phyloP scores from a whole-genome alignment of 352 stramenopile species.

The Globisporangium radiosum region DNA sequence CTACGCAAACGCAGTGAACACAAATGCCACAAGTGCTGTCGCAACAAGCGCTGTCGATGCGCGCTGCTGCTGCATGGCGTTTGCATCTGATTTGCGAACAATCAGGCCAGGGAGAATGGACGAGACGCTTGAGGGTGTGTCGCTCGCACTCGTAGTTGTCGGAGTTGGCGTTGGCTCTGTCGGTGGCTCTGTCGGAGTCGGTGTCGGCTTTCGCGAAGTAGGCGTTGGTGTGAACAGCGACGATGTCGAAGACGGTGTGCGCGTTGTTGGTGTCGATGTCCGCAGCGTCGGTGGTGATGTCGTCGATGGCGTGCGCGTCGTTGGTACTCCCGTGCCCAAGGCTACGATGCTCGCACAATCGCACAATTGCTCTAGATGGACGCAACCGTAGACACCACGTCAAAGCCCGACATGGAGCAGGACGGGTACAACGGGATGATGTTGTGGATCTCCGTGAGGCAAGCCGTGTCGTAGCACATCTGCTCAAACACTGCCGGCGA shows the following conservation, averaged over 20 bases:
- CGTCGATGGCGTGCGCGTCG: neutral
- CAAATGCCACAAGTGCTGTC: neutral
- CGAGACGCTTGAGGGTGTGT: neutral
- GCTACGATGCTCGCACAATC: no score
- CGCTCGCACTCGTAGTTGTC: no score
- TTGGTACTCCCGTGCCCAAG: neutral
- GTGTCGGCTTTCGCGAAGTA: neutral
- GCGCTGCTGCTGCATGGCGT: neutral
- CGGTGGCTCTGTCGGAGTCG: neutral
- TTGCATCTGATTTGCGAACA: neutral
- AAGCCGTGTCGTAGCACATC: neutral
- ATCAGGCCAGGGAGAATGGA: accelerated
- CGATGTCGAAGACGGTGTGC: no score
- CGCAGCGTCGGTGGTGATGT: neutral
- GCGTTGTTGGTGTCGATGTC: neutral
- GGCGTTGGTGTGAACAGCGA: no score
- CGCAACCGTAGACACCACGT: neutral
- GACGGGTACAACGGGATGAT: neutral
- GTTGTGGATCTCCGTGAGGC: neutral
- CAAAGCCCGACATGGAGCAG: neutral
- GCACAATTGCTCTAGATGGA: no score
- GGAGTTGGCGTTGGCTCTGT: neutral
- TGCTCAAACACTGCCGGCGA: neutral
- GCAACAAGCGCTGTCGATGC: neutral
- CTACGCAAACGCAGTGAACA: neutral